Conservation (phyloP, 768 basidiomycete genomes). For the Chalciporus chontae region DNA sequence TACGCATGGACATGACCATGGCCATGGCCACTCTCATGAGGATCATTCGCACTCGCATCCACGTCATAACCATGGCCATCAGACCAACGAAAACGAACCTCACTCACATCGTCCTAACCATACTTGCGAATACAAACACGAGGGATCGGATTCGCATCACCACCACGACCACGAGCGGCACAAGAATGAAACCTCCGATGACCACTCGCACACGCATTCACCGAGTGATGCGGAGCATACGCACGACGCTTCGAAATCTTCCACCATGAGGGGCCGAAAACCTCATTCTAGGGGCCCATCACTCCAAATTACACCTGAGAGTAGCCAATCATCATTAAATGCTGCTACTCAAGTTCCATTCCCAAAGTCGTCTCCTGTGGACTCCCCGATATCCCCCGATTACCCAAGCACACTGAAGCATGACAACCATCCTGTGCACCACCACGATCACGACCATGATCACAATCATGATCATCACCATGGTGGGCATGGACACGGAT, state of each 20-base stretch:
- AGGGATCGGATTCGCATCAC: constrained; percentile 12
- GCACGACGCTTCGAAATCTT: constrained; percentile 7
- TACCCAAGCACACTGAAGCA: constrained; percentile 51
- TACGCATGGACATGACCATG: constrained; percentile 33
- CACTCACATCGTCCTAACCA: constrained; percentile 16
- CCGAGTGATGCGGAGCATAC: constrained; percentile 5
- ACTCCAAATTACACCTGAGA: constrained; percentile 34
- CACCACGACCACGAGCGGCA: constrained; percentile 23
- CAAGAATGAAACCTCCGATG: constrained; percentile 22
- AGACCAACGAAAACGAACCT: constrained; percentile 13
- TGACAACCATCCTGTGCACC: constrained; percentile 40
- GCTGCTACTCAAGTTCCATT: constrained; percentile 23
- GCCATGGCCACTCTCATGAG: constrained; percentile 34
- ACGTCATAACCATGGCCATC: constrained; percentile 29
- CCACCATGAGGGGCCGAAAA: constrained; percentile 28
- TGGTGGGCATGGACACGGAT: constrained; percentile 38
- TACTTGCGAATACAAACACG: constrained; percentile 19
- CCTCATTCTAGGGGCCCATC: constrained; percentile 41
- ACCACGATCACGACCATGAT: background rate
- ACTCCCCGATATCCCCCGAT: constrained; percentile 62
- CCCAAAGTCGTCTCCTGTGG: constrained; percentile 24
- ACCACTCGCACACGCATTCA: constrained; percentile 24
- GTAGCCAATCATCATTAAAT: constrained; percentile 15
- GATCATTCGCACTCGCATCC: constrained; percentile 33
- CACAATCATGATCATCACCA: background rate